These are phyloP conservation scores for Tremellales sp. DNA, from an alignment of 1,284 basidiomycete species.

Conservation along the genomic window DNA sequence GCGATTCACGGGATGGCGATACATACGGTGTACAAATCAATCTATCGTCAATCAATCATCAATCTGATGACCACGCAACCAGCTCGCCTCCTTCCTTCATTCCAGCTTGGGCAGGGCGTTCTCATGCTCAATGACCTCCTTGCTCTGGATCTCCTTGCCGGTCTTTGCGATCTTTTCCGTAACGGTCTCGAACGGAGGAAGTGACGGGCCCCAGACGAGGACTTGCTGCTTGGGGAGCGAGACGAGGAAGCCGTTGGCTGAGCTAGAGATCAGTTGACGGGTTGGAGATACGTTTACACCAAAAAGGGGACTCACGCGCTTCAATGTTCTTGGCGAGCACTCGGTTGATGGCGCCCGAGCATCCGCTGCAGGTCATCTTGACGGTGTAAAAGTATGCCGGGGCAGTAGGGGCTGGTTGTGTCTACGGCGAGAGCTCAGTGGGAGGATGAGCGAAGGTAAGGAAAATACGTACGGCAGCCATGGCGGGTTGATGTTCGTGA, in stretches of 20 bases:
- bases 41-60: background rate
- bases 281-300: too few relatives aligned
- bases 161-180: conserved; percentile 48
- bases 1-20: background rate
- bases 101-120: background rate
- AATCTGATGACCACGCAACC: background rate
- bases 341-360: conserved; percentile 47
- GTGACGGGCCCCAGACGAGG: conserved; percentile 43
- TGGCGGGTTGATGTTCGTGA: too few relatives aligned
- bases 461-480: too few relatives aligned
- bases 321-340: conserved; percentile 46
- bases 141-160: conserved; percentile 40
- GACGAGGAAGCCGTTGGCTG: conserved; percentile 44
- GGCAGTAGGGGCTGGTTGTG: conserved; percentile 16
- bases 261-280: background rate
- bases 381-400: conserved; percentile 47
- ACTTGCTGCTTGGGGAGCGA: conserved; percentile 42
- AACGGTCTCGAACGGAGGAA: conserved; percentile 41
- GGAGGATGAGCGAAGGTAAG: too few relatives aligned
- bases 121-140: conserved; percentile 23
- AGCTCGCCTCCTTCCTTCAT: too few relatives aligned
- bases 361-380: conserved; percentile 49
- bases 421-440: too few relatives aligned
- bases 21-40: background rate
- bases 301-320: conserved; percentile 34